Conservation (phyloP, 768 basidiomycete genomes). For the Xerocomellus amylosporus region DNA sequence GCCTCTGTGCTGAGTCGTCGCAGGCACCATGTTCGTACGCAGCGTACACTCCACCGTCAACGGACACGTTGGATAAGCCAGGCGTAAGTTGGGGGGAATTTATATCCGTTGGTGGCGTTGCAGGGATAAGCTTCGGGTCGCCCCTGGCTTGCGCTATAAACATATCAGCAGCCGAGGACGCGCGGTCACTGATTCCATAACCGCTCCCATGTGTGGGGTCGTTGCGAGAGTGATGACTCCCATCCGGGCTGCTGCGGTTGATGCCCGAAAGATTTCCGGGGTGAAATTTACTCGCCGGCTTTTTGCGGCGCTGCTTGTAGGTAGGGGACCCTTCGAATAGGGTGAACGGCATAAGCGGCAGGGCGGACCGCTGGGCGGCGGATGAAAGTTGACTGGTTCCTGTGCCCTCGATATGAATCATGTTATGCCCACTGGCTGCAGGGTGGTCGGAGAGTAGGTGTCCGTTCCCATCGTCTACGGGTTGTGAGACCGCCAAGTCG, state of each 20-base stretch:
- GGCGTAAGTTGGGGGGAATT: slow-evolving; percentile 20
- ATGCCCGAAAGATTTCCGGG: slow-evolving; percentile 28
- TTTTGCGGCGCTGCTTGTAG: slow-evolving; percentile 89
- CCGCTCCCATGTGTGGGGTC: slow-evolving; percentile 21
- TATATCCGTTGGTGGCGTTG: slow-evolving; percentile 19
- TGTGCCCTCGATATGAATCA: slow-evolving; percentile 28
- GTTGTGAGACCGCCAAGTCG: slow-evolving; percentile 17
- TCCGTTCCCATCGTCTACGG: slow-evolving; percentile 13
- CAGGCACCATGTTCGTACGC: slow-evolving; percentile 19
- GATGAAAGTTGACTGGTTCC: slow-evolving; percentile 15
- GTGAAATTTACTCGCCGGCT: slow-evolving; percentile 44
- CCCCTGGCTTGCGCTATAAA: slow-evolving; percentile 61
- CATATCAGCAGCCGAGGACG: slow-evolving; percentile 61
- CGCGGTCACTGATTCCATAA: slow-evolving; percentile 28
- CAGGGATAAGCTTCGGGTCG: slow-evolving; percentile 38
- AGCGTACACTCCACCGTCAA: slow-evolving; percentile 19
- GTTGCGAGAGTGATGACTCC: slow-evolving; percentile 16
- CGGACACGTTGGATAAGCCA: slow-evolving; percentile 20
- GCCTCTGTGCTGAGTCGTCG: slow-evolving; percentile 18
- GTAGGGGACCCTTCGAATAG: slow-evolving; percentile 80
- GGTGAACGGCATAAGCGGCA: slow-evolving; percentile 63
- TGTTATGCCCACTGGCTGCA: slow-evolving; percentile 8
- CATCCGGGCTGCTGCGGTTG: slow-evolving; percentile 25
- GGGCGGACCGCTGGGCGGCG: slow-evolving; percentile 16
- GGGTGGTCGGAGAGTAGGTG: slow-evolving; percentile 15